Conservation (phyloP, 495 filamentous ascomycete species). For the Sporormia fimetaria region DNA sequence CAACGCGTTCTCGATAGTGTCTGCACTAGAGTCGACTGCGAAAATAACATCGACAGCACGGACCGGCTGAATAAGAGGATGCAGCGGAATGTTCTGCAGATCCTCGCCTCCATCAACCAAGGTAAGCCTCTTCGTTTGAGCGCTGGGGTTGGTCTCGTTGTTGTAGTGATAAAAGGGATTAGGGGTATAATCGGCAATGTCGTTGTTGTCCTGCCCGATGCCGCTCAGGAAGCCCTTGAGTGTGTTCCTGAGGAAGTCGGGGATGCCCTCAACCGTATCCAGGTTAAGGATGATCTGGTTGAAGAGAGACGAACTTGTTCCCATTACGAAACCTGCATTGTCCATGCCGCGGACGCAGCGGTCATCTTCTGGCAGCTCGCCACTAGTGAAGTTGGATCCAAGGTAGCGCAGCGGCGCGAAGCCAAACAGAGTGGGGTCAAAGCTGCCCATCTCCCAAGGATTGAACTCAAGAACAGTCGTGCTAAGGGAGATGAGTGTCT, state of each 20-base stretch:
- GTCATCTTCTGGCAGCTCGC: slow-evolving; percentile 46
- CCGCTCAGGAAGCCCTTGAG: slow-evolving; percentile 42
- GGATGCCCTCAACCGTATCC: slow-evolving; percentile 40
- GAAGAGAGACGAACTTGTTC: slow-evolving; percentile 84
- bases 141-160: slow-evolving; percentile 48
- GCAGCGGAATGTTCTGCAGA: slow-evolving; percentile 74
- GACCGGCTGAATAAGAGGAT: slow-evolving; percentile 68
- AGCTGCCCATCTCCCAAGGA: slow-evolving; percentile 77
- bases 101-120: slow-evolving; percentile 85
- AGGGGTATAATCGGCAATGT: slow-evolving; percentile 70
- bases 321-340: slow-evolving; percentile 76
- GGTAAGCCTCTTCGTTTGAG: slow-evolving; percentile 46
- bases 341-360: slow-evolving; percentile 72
- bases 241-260: slow-evolving; percentile 41
- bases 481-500: slow-evolving; percentile 56
- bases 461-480: slow-evolving; percentile 80
- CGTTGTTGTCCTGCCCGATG: slow-evolving; percentile 49
- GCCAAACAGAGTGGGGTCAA: slow-evolving; percentile 67
- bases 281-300: slow-evolving; percentile 61
- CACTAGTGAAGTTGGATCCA: slow-evolving; percentile 66
- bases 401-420: slow-evolving; percentile 67
- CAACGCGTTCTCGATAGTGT: slow-evolving; percentile 39
- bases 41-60: slow-evolving; percentile 85
- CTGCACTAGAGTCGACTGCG: slow-evolving; percentile 76
- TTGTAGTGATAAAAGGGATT: slow-evolving; percentile 79